Conservation (phyloP, 2,329 filamentous ascomycete genomes). For the Neoascochyta sp. region DNA sequence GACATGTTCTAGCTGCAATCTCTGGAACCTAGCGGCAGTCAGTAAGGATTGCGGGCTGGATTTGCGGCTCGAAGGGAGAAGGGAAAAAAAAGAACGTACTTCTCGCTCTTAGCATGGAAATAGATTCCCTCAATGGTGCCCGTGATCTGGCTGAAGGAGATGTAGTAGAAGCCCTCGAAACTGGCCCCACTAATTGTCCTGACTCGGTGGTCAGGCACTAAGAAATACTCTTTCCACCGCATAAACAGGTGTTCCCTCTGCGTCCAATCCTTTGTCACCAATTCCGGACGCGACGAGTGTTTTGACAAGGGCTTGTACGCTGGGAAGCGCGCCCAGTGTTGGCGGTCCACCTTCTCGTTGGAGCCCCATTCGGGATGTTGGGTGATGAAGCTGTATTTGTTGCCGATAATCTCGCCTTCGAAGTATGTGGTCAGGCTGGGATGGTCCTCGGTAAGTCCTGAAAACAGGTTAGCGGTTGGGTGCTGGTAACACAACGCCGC, state of each 20-base stretch:
- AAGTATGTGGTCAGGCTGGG: slow-evolving; percentile 98
- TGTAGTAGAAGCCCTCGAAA: slow-evolving; percentile 98
- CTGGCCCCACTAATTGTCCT: slow-evolving; percentile 89
- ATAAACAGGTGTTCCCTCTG: slow-evolving; percentile 92
- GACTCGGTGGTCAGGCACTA: slow-evolving; percentile 92
- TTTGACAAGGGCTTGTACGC: slow-evolving; percentile 75
- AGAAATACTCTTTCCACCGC: slow-evolving; percentile 98
- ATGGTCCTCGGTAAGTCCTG: slow-evolving; percentile 90
- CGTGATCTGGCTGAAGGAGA: slow-evolving; percentile 91
- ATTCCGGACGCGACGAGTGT: slow-evolving; percentile 57
- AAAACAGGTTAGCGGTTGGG: slow-evolving; percentile 12
- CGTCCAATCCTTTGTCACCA: slow-evolving; percentile 63
- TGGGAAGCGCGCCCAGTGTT: slow-evolving; percentile 87
- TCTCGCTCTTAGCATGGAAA: slow-evolving; percentile 97
- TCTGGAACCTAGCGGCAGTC: slow-evolving; percentile 67
- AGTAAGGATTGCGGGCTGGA: slow-evolving; percentile 3
- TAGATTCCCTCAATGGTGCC: slow-evolving; percentile 91
- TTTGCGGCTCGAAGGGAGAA: too few relatives aligned
- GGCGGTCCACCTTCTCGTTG: slow-evolving; percentile 83
- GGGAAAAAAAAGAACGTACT: slow-evolving; percentile 66
- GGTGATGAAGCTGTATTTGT: slow-evolving; percentile 90
- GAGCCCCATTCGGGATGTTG: slow-evolving; percentile 88
- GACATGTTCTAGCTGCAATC: slow-evolving; percentile 85
- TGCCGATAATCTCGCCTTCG: slow-evolving; percentile 95
- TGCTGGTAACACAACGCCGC: not conserved